Evolutionary conservation across 23 red algal genomes (phyloP).

Genomic region (Cyanidiococcus yangmingshanensis): DNA sequence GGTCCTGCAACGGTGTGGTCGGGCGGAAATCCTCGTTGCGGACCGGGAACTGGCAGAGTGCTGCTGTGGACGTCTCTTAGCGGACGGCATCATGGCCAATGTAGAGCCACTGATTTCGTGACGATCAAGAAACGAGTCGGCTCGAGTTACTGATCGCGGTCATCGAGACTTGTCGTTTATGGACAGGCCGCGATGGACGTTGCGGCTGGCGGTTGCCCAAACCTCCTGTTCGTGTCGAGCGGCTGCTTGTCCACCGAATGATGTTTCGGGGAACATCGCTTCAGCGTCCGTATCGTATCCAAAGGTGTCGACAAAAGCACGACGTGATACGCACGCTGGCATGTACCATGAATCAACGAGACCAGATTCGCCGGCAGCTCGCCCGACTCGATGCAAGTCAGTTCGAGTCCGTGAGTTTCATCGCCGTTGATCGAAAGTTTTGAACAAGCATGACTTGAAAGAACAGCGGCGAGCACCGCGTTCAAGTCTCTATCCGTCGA

Average conservation of each 20-base stretch:
- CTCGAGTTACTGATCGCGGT: not conserved
- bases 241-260: not conserved
- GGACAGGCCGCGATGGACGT: not conserved
- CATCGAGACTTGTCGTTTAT: not conserved
- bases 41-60: not conserved
- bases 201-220: not conserved
- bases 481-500: too few relatives aligned
- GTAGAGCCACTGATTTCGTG: not conserved
- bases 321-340: too few relatives aligned
- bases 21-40: not conserved
- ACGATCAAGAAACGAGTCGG: not conserved
- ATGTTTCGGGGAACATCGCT: not conserved
- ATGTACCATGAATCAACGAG: too few relatives aligned
- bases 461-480: too few relatives aligned
- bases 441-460: too few relatives aligned
- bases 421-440: too few relatives aligned
- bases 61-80: slow-evolving; percentile 5
- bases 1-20: not conserved
- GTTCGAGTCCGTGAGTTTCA: too few relatives aligned
- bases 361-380: too few relatives aligned
- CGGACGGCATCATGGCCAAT: slow-evolving; percentile 13
- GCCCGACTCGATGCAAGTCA: too few relatives aligned
- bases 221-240: not conserved
- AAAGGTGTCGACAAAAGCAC: too few relatives aligned
- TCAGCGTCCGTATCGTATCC: too few relatives aligned